These are phyloP conservation scores for Eucalyptus cloeziana DNA, from an alignment of 345 rosid species.

Conservation along the genomic window DNA sequence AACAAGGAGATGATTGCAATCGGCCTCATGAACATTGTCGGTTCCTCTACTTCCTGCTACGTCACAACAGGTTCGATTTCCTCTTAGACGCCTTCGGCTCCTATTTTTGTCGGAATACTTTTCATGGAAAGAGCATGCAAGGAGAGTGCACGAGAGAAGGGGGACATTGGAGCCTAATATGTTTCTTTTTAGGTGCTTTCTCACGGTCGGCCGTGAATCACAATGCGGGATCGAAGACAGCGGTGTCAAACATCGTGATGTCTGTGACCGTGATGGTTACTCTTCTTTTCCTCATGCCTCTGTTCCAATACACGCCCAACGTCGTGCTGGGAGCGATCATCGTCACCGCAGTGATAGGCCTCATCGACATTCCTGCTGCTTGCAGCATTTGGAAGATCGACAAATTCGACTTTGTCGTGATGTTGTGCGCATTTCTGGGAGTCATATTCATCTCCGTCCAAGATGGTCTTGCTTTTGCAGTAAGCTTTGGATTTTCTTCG, in stretches of 20 bases:
- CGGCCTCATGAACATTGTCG: conserved; percentile 88
- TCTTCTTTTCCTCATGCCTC: conserved; percentile 84
- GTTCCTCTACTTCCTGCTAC: conserved; percentile 92
- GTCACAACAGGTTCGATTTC: conserved; percentile 48
- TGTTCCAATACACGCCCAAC: conserved; percentile 91
- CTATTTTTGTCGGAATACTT: not conserved
- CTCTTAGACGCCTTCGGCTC: not conserved
- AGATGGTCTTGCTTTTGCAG: conserved; percentile 79
- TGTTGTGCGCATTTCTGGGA: conserved; percentile 77
- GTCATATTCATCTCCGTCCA: conserved; percentile 81
- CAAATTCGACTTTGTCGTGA: conserved; percentile 77
- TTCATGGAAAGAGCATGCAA: not conserved
- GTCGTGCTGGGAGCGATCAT: conserved; percentile 88
- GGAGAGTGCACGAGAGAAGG: not conserved
- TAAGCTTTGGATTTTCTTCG: conserved; percentile 11
- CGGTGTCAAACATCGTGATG: conserved; percentile 87
- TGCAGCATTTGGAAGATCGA: conserved; percentile 70
- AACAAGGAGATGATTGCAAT: conserved; percentile 99
- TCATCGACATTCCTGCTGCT: conserved; percentile 86
- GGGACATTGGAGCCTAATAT: not conserved
- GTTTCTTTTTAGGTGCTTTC: conserved; percentile 50
- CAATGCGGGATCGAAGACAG: conserved; percentile 93
- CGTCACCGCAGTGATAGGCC: conserved; percentile 82
- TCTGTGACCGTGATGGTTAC: conserved; percentile 92
- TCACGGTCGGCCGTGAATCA: conserved; percentile 93